These are phyloP conservation scores for Priceomyces fermenticarens DNA, from an alignment of 805 yeast genomes.

Conservation along the genomic window DNA sequence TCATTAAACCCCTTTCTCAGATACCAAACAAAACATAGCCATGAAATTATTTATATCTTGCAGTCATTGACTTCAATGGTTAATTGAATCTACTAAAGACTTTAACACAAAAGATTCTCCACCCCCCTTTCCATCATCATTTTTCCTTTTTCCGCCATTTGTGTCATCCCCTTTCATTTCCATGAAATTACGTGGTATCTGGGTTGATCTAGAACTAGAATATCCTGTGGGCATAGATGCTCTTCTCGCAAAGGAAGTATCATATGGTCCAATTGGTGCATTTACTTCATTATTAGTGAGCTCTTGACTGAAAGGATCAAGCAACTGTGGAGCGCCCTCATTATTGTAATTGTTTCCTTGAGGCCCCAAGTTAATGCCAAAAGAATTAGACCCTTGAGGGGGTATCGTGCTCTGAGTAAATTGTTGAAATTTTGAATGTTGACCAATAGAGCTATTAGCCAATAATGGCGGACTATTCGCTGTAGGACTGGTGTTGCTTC, in stretches of 20 bases:
- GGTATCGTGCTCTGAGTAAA: neutral
- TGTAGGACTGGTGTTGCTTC: slow-evolving; percentile 1
- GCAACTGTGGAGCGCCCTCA: slow-evolving; percentile 1
- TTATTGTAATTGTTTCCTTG: slow-evolving; percentile 4
- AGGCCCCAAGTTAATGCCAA: neutral
- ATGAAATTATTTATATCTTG: too few species aligned
- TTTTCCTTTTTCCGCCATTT: slow-evolving; percentile 1
- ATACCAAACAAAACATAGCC: too few species aligned
- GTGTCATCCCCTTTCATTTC: slow-evolving; percentile 2
- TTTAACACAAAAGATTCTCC: slow-evolving; percentile 31
- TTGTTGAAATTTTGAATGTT: neutral
- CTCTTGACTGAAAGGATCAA: slow-evolving; percentile 4
- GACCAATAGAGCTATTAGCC: slow-evolving; percentile 1
- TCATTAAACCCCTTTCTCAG: too few species aligned
- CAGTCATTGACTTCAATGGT: slow-evolving; percentile 17
- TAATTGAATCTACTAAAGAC: slow-evolving; percentile 40
- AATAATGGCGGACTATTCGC: slow-evolving; percentile 5
- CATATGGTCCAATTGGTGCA: slow-evolving; percentile 5
- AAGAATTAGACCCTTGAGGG: neutral
- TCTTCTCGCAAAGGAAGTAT: slow-evolving; percentile 4
- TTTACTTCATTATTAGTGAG: neutral
- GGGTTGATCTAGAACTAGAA: slow-evolving; percentile 2
- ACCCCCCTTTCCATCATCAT: neutral
- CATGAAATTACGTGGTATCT: slow-evolving; percentile 10
- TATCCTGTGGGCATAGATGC: slow-evolving; percentile 1